Base-by-base conservation (phyloP, 1,284 basidiomycete species). In the Heterobasidion occidentale region DNA sequence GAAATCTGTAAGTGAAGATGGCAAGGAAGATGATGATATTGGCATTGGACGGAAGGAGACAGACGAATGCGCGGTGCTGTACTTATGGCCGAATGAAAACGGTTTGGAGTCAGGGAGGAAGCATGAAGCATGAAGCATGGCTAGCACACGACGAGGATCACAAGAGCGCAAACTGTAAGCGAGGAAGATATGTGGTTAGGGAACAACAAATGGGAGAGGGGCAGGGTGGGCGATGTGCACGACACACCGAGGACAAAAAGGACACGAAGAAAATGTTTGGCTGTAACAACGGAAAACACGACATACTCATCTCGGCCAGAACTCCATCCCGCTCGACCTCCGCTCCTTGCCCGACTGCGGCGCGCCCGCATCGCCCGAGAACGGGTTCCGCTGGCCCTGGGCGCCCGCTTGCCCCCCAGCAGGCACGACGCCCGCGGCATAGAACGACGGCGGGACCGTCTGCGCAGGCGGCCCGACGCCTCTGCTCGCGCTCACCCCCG, bases 321-420 rank as follows among this genome's bases (percentile, higher is more conserved):
- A 67, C 68, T 90, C 87, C 80, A 88, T 84, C 58, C 80, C 84
- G 63, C 83, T 86, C 61, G 80, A 72, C 66, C 84, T 76, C 65
- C 86, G 74, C 46, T 70, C 70, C 58, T 86, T 86, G 70, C 86
- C 85, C 58, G 73, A 36, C 36, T 19, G 7, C 46, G 17, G 12
- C n/a, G n/a, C 46, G 3, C 11, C 46, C 12, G 12, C 46, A 17
- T 58, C 59, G 35, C 59, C 56, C 19, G 54, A 52, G 36, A 87
- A 87, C 42, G 81, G 81, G 69, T 86, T 86, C 42, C 85, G 78
- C 63, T 80, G 80, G 60, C 68, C 69, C 35, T 60, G 69, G 52
- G 61, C 65, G 59, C 60, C 59, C 11, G 66, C 59, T 27, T 68
- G 62, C 54, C 75, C 78, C 2, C 80, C 81, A 4, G 76, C 64